Evolutionary conservation across 257 asterid species (phyloP).

Genomic region (Apocynum venetum): DNA sequence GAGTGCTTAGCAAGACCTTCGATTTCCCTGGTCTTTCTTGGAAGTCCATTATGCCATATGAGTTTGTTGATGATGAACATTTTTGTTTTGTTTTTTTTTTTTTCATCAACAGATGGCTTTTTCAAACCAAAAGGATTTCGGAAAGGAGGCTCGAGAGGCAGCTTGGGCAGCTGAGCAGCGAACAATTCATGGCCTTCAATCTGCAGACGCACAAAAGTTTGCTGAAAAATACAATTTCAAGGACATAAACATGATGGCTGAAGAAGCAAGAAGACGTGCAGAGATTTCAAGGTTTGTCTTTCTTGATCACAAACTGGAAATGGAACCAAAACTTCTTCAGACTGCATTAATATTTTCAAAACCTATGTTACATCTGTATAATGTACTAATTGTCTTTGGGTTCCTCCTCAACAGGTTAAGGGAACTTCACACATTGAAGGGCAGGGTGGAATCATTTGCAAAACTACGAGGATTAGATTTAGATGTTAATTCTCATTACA

Average conservation of each 20-base stretch:
- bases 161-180: conserved; percentile 75
- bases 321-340: not conserved
- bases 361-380: not conserved
- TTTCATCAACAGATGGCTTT: conserved; percentile 43
- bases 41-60: not conserved
- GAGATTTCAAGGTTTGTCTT: conserved; percentile 51
- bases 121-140: conserved; percentile 47
- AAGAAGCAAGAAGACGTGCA: conserved; percentile 58
- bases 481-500: conserved; percentile 50
- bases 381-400: not conserved
- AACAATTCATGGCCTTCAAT: conserved; percentile 56
- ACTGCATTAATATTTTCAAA: not conserved
- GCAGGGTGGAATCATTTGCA: conserved; percentile 56
- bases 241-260: conserved; percentile 54
- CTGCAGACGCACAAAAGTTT: conserved; percentile 27
- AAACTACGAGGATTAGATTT: conserved; percentile 52
- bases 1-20: not conserved
- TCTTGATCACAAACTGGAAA: not conserved
- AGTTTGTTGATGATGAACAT: not conserved
- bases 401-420: conserved; percentile 35
- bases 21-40: not conserved
- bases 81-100: not conserved
- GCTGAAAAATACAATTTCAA: conserved; percentile 36
- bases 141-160: conserved; percentile 58
- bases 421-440: conserved; percentile 62